Evolutionary conservation across 2,329 filamentous ascomycete species (phyloP).

Genomic region (Ascocoryne sarcoides): DNA sequence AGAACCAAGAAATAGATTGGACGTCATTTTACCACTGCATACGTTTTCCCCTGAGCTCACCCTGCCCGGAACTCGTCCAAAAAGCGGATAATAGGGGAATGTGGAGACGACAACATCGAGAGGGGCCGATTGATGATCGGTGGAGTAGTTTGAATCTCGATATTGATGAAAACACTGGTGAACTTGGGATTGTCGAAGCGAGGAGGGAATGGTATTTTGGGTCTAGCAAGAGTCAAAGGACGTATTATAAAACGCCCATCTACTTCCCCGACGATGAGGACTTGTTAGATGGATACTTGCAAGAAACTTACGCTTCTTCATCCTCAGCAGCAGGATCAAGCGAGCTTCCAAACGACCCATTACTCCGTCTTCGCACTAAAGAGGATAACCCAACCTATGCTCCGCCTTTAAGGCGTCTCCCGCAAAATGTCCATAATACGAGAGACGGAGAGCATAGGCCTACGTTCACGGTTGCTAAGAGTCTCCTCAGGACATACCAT

Average conservation of each 20-base stretch:
- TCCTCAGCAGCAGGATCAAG: background rate
- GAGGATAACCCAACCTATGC: slow-evolving; percentile 32
- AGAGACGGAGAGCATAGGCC: slow-evolving; percentile 34
- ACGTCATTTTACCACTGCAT: slow-evolving; percentile 62
- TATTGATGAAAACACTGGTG: slow-evolving; percentile 48
- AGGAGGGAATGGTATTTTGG: slow-evolving; percentile 57
- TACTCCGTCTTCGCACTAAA: background rate
- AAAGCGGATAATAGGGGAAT: slow-evolving; percentile 38
- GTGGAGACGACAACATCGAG: slow-evolving; percentile 58
- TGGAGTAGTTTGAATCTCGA: slow-evolving; percentile 61
- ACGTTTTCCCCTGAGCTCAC: slow-evolving; percentile 47
- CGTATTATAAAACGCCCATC: slow-evolving; percentile 55
- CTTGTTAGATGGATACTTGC: slow-evolving; percentile 2
- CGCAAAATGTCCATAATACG: slow-evolving; percentile 40
- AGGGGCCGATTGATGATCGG: slow-evolving; percentile 65
- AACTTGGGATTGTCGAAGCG: slow-evolving; percentile 55
- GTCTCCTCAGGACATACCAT: slow-evolving; percentile 47
- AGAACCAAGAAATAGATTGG: slow-evolving; percentile 56
- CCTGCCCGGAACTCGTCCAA: slow-evolving; percentile 33
- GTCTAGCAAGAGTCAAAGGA: slow-evolving; percentile 50
- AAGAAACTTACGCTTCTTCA: slow-evolving; percentile 1
- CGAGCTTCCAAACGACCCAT: background rate
- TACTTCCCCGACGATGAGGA: slow-evolving; percentile 29
- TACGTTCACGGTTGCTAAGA: slow-evolving; percentile 44
- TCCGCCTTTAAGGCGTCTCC: slow-evolving; percentile 30